A percentile compares a stretch with the other conserved stretches of the same genome.
phyloP scores from a whole-genome alignment of 1,284 basidiomycete genomes.

The Polyporus tsugae region DNA sequence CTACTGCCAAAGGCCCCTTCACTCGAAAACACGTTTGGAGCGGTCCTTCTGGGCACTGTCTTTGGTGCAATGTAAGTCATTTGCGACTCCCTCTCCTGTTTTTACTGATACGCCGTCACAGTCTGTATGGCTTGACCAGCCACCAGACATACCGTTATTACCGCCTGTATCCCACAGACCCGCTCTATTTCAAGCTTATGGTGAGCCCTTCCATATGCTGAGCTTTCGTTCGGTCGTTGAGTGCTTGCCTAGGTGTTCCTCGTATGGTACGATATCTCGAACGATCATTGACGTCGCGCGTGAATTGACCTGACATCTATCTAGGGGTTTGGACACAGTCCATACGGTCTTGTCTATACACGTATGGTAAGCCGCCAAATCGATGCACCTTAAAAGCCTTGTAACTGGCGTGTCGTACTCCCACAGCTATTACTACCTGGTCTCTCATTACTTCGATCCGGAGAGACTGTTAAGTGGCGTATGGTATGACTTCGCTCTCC shows the following conservation, averaged over 20 bases:
- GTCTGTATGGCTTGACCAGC: slow-evolving; percentile 18
- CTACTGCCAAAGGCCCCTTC: slow-evolving; percentile 4
- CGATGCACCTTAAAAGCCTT: too few relatives aligned
- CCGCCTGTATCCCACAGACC: slow-evolving; percentile 20
- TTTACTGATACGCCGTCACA: neutral
- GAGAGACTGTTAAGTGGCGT: neutral
- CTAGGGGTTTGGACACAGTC: slow-evolving; percentile 25
- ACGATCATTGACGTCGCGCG: too few relatives aligned
- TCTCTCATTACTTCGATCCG: slow-evolving; percentile 20
- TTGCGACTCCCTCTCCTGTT: neutral
- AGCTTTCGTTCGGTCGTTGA: too few relatives aligned
- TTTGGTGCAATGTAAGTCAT: slow-evolving; percentile 16
- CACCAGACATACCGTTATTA: slow-evolving; percentile 23
- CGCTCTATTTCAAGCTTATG: slow-evolving; percentile 2
- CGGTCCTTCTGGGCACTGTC: slow-evolving; percentile 16
- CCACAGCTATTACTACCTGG: slow-evolving; percentile 20
- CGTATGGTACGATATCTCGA: slow-evolving; percentile 13
- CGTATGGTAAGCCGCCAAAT: neutral
- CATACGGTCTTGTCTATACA: slow-evolving; percentile 21
- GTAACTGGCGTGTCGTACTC: too few relatives aligned
- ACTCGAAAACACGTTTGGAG: slow-evolving; percentile 24
- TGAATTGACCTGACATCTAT: neutral
- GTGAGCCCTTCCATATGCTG: slow-evolving; percentile 7
- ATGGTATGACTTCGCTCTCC: neutral
- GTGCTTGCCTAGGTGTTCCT: slow-evolving; percentile 8